Conservation (phyloP, 2,329 filamentous ascomycete genomes). For the Diaporthe sp. region DNA sequence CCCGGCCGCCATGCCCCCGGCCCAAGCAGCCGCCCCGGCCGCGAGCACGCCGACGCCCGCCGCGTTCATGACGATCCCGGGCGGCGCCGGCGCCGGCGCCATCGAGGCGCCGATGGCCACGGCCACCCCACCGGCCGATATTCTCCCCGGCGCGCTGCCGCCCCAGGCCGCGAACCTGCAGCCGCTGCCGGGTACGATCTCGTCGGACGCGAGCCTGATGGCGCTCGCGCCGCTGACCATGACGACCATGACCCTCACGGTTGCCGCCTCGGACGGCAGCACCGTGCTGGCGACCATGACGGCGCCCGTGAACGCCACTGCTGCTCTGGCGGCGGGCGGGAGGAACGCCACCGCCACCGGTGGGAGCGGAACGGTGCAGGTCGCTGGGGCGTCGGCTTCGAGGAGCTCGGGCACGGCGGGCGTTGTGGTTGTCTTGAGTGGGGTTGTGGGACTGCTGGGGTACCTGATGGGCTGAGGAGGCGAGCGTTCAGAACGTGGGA, state of each 20-base stretch:
- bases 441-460: conserved; percentile 10
- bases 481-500: neutral
- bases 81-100: neutral
- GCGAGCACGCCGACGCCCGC: neutral
- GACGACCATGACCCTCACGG: conserved; percentile 33
- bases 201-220: conserved; percentile 27
- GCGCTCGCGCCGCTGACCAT: conserved; percentile 31
- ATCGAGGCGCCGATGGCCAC: conserved; percentile 5
- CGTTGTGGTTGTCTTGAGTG: conserved; percentile 20
- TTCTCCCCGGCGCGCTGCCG: neutral
- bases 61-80: conserved; percentile 27
- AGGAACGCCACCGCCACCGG: neutral
- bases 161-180: conserved; percentile 23
- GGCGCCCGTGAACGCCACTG: conserved; percentile 5
- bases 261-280: neutral
- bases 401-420: conserved; percentile 7
- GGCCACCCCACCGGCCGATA: neutral
- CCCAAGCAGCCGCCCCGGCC: neutral
- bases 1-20: neutral
- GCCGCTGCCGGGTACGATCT: conserved; percentile 24
- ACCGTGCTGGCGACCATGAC: conserved; percentile 35
- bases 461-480: conserved; percentile 22
- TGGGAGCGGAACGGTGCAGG: conserved; percentile 9
- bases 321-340: neutral
- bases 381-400: conserved; percentile 18